These are phyloP conservation scores for Biancaea sappan DNA, from an alignment of 306 rosid genomes.

Conservation along the genomic window DNA sequence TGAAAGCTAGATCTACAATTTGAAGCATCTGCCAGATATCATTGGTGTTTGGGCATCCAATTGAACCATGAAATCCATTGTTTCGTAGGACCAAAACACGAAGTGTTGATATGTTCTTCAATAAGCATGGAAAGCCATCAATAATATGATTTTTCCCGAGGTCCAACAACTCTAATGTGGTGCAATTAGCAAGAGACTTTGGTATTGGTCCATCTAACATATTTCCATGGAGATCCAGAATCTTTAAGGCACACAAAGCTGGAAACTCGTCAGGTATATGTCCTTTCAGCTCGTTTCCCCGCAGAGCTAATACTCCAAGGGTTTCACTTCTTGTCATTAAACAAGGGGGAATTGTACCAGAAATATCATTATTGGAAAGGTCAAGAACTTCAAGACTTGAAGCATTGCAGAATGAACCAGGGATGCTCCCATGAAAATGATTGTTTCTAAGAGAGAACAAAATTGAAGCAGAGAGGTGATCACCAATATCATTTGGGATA, in stretches of 20 bases:
- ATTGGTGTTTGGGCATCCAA: not conserved
- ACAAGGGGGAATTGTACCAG: constrained; percentile 35
- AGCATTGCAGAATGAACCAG: constrained; percentile 26
- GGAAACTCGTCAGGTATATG: constrained; percentile 11
- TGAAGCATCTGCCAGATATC: constrained; percentile 25
- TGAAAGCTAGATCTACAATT: constrained; percentile 31
- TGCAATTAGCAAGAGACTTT: not conserved
- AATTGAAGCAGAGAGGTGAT: accelerated
- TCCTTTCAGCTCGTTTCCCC: constrained; percentile 33
- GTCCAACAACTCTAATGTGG: no score
- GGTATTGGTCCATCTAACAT: not conserved
- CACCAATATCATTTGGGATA: constrained; percentile 22
- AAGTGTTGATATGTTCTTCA: not conserved
- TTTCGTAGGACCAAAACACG: not conserved
- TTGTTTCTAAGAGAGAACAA: constrained; percentile 29
- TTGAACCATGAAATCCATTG: not conserved
- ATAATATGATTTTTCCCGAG: not conserved
- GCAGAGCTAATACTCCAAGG: constrained; percentile 23
- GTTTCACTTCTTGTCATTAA: not conserved
- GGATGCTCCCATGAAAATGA: constrained; percentile 12
- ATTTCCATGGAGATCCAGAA: constrained; percentile 34
- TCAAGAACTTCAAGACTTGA: constrained; percentile 34
- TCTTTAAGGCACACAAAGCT: constrained; percentile 5
- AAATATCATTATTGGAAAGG: constrained; percentile 38
- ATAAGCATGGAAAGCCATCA: not conserved